Percentiles rank a stretch among this genome's conserved stretches.
These are phyloP conservation scores for Aaosphaeria arxii DNA, from an alignment of 2,329 filamentous ascomycete species.

Conservation along the genomic window DNA sequence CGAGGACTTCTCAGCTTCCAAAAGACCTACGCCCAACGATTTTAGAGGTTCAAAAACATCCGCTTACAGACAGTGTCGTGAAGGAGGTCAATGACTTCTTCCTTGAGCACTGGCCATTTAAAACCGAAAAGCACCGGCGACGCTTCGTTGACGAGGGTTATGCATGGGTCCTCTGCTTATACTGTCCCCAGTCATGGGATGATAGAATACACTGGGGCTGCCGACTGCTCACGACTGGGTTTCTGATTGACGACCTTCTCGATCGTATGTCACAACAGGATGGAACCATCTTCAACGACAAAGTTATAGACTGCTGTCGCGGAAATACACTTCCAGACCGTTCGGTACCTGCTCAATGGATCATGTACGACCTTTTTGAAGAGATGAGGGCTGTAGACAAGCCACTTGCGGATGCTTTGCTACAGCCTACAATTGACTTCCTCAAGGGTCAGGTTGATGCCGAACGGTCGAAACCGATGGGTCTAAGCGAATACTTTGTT, in stretches of 20 bases:
- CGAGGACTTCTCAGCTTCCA: too few relatives aligned
- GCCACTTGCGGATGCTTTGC: constrained; percentile 35
- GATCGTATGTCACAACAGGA: constrained; percentile 43
- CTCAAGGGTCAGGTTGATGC: constrained; percentile 42
- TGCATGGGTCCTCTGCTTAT: constrained; percentile 38
- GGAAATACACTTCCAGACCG: constrained; percentile 33
- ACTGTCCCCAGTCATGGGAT: constrained; percentile 37
- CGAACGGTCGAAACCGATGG: constrained; percentile 12
- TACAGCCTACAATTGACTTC: constrained; percentile 40
- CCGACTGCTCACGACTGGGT: constrained; percentile 39
- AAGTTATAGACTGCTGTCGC: constrained; percentile 34
- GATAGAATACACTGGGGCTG: constrained; percentile 40
- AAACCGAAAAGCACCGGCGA: constrained; percentile 21
- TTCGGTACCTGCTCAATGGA: constrained; percentile 34
- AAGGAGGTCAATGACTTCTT: constrained; percentile 40
- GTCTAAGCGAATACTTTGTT: constrained; percentile 31
- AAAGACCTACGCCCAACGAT: too few relatives aligned
- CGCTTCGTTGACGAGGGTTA: constrained; percentile 36
- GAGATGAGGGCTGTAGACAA: constrained; percentile 37
- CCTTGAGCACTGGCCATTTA: constrained; percentile 39
- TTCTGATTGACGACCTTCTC: constrained; percentile 45
- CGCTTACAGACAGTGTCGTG: neutral
- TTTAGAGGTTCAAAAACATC: too few relatives aligned
- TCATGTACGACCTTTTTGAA: constrained; percentile 41
- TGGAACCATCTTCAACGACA: constrained; percentile 37